Conservation (phyloP, 805 yeast genomes). For the Jamesozyma spencerorum region DNA sequence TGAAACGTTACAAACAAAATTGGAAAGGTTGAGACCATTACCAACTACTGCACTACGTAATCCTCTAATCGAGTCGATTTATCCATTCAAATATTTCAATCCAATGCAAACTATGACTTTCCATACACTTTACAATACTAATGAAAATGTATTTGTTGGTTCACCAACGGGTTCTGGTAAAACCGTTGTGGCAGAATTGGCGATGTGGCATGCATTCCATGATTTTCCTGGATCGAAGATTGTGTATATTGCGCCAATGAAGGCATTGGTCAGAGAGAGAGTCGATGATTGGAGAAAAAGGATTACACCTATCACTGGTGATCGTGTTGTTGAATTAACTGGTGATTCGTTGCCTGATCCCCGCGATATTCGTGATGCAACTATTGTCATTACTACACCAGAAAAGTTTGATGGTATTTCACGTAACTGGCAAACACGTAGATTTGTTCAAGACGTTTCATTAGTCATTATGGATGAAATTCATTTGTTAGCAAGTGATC, state of each 20-base stretch:
- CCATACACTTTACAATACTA: constrained; percentile 74
- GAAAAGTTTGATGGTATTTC: constrained; percentile 98
- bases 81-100: constrained; percentile 78
- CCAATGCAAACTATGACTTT: constrained; percentile 98
- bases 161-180: constrained; percentile 99
- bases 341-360: constrained; percentile 91
- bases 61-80: constrained; percentile 55
- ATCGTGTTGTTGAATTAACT: constrained; percentile 78
- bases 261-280: constrained; percentile 92
- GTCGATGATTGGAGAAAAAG: constrained; percentile 81
- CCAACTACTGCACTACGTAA: constrained; percentile 76
- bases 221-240: constrained; percentile 77
- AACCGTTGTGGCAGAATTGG: constrained; percentile 92
- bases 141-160: constrained; percentile 80
- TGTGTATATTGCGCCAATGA: constrained; percentile 87
- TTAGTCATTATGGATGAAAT: constrained; percentile 91
- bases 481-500: constrained; percentile 90
- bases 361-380: constrained; percentile 72
- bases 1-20: constrained; percentile 74
- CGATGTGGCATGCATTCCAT: constrained; percentile 92
- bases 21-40: constrained; percentile 73
- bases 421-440: constrained; percentile 79
- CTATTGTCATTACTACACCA: constrained; percentile 86
- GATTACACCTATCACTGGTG: constrained; percentile 83
- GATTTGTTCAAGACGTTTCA: constrained; percentile 73